Base-by-base conservation (phyloP, 768 basidiomycete species). In the Amanita fuliginea region DNA sequence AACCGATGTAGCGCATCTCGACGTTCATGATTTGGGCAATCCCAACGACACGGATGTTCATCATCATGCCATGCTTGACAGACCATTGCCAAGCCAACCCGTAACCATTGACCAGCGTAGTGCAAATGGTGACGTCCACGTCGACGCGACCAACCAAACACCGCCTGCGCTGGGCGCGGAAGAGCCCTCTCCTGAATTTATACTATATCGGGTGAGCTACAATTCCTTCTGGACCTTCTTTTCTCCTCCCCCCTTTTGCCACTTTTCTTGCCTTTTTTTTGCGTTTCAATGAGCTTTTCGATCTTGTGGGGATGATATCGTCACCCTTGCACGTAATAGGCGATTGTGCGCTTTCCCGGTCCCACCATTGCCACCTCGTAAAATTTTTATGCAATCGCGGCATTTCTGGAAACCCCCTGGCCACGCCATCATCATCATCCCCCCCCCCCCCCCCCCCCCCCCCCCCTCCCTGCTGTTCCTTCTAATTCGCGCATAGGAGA, bases 181-280 rank as follows among this genome's bases (percentile, higher is more conserved):
- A 39, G 28, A 43, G 52, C 50, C 61, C 33, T 58, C 62, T 52
- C 61, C 64, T 56, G 64, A 65, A 52, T 51, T 59, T 54, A 60
- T 60, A 34, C 56, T 64, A 54, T 64, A 60, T 57, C 66, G 65
- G 61, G 66, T 66, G 54, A 60, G 66, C 57, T 40, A 18, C 32
- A n/a, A 36, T 43, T 40, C 53, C 53, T 53, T 30, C 28, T n/a
- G 54, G 49, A 53, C 40, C 47, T 51, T 37, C 21, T 47, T 40
- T 44, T 46, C 22, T 24, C 22, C 22, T n/a, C 47, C n/a, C 47
- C 19, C 37, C 34, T 41, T 19, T 22, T 40, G 42, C 39, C 32
- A 21, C 30, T 43, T 43, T 34, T 36, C 41, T 36, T 43, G 14
- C 35, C 36, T 39, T 47, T 22, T 28, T 22, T 36, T 22, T 26